phyloP scores from a whole-genome alignment of 2,329 filamentous ascomycete species.

The Ophiostoma piceae region DNA sequence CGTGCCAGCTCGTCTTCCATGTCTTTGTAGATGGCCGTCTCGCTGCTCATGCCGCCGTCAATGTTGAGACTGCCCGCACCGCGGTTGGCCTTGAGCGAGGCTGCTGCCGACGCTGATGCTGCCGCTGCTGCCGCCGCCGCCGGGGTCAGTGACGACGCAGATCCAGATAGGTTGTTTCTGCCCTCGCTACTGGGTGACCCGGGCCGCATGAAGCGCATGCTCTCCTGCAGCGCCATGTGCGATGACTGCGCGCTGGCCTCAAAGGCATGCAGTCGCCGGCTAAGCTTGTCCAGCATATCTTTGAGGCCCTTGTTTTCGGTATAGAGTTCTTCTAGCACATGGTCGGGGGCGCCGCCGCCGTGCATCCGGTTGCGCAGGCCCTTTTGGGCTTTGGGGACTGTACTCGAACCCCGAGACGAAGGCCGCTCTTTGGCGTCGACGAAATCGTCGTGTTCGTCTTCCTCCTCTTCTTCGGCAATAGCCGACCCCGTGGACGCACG shows the following conservation, averaged over 20 bases:
- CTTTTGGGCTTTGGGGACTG: neutral
- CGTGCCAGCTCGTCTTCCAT: slow-evolving; percentile 61
- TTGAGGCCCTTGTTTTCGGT: slow-evolving; percentile 85
- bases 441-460: slow-evolving; percentile 63
- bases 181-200: slow-evolving; percentile 42
- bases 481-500: neutral
- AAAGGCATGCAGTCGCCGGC: slow-evolving; percentile 83
- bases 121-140: slow-evolving; percentile 17
- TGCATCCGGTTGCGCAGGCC: slow-evolving; percentile 25
- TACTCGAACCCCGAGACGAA: neutral
- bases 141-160: slow-evolving; percentile 18
- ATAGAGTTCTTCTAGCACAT: slow-evolving; percentile 79
- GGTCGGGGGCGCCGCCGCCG: slow-evolving; percentile 36
- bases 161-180: slow-evolving; percentile 26
- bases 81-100: slow-evolving; percentile 19
- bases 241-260: slow-evolving; percentile 87
- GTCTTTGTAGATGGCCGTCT: slow-evolving; percentile 33
- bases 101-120: slow-evolving; percentile 6
- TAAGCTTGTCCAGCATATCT: slow-evolving; percentile 77
- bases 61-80: slow-evolving; percentile 16
- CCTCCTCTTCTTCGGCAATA: neutral
- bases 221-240: slow-evolving; percentile 80
- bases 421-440: slow-evolving; percentile 69
- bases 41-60: neutral
- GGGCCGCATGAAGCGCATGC: slow-evolving; percentile 59